phyloP scores from a whole-genome alignment of 2,329 filamentous ascomycete species.

The Coleophoma eucalyptorum region DNA sequence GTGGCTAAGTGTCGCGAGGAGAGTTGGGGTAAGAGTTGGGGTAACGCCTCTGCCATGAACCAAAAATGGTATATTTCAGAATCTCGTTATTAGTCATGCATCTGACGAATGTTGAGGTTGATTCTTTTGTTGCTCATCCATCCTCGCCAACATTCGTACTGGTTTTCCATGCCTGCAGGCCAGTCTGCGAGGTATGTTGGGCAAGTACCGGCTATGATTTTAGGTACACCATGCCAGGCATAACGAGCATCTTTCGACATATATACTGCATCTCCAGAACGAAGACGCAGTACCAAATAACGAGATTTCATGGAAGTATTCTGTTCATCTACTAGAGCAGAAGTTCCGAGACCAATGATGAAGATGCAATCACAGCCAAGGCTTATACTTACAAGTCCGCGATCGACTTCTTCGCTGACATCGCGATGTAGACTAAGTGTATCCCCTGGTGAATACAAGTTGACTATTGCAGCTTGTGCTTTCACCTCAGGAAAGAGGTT shows the following conservation, averaged over 20 bases:
- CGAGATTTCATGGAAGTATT: slow-evolving; percentile 31
- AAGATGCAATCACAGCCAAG: slow-evolving; percentile 90
- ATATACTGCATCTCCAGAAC: slow-evolving; percentile 85
- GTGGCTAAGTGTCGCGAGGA: too few relatives aligned
- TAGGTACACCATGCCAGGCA: slow-evolving; percentile 94
- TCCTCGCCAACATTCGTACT: slow-evolving; percentile 63
- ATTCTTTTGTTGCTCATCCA: slow-evolving; percentile 89
- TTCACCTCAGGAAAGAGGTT: slow-evolving; percentile 71
- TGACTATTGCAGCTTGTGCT: slow-evolving; percentile 88
- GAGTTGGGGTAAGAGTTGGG: too few relatives aligned
- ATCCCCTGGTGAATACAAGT: slow-evolving; percentile 87
- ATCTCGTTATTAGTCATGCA: slow-evolving; percentile 44
- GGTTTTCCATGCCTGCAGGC: slow-evolving; percentile 49
- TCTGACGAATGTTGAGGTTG: slow-evolving; percentile 90
- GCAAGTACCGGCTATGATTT: slow-evolving; percentile 76
- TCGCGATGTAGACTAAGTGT: slow-evolving; percentile 92
- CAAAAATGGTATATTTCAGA: too few relatives aligned
- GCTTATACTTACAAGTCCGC: slow-evolving; percentile 78
- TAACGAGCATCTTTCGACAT: slow-evolving; percentile 81
- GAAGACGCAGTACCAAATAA: slow-evolving; percentile 61
- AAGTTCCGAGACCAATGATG: slow-evolving; percentile 61
- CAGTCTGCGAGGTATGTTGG: slow-evolving; percentile 70
- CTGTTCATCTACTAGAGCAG: slow-evolving; percentile 8
- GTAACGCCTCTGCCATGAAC: too few relatives aligned
- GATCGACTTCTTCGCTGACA: slow-evolving; percentile 79